A percentile compares a stretch with the other conserved stretches of the same genome.
phyloP scores from a whole-genome alignment of 2,329 filamentous ascomycete species.

The Diaporthe velutina region DNA sequence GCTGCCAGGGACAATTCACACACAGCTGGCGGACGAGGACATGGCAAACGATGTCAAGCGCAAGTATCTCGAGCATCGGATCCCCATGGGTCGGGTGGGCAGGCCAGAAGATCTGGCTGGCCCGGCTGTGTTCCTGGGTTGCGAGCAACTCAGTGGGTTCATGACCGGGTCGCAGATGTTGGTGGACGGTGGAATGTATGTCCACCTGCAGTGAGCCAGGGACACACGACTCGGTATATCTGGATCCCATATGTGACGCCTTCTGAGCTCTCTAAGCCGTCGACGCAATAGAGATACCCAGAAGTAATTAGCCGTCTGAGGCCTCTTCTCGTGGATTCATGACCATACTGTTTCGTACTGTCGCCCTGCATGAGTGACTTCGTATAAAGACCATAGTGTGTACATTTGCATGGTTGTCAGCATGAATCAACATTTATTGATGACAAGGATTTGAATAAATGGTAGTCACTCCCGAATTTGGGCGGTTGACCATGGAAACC shows the following conservation, averaged over 20 bases:
- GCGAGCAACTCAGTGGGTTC: constrained; percentile 66
- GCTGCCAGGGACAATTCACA: constrained; percentile 77
- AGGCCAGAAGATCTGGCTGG: constrained; percentile 75
- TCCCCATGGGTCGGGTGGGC: constrained; percentile 74
- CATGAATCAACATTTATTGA: not conserved
- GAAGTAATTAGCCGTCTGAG: not conserved
- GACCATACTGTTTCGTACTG: too few relatives aligned
- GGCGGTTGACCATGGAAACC: not conserved
- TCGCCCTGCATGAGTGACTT: not conserved
- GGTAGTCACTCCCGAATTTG: too few relatives aligned
- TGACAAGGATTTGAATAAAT: not conserved
- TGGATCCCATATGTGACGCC: not conserved
- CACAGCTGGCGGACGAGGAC: constrained; percentile 78
- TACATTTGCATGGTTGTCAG: not conserved
- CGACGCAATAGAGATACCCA: not conserved
- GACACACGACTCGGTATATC: not conserved
- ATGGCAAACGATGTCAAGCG: constrained; percentile 74
- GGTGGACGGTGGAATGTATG: constrained; percentile 81
- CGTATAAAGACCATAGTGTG: not conserved
- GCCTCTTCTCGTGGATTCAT: too few relatives aligned
- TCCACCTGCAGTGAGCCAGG: constrained; percentile 69
- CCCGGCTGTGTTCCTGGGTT: constrained; percentile 76
- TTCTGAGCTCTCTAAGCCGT: not conserved
- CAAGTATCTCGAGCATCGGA: constrained; percentile 75
- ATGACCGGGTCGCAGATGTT: constrained; percentile 78